Base-by-base conservation (phyloP, 495 filamentous ascomycete genomes). In the Trichoderma parareesei region DNA sequence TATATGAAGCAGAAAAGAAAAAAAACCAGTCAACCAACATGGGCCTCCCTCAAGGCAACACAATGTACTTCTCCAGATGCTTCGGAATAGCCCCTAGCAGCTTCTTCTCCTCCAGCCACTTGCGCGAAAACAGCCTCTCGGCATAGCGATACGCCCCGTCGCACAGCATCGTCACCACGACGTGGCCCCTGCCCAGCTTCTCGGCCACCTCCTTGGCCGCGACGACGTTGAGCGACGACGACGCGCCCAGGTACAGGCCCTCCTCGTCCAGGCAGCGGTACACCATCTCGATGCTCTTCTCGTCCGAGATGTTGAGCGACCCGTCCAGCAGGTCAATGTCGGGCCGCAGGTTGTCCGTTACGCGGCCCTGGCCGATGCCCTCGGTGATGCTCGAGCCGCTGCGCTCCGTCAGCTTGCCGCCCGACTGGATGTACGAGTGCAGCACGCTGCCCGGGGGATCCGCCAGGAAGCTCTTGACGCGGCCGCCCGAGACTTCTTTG, bases 61-160 rank as follows among this genome's bases (percentile, higher is more conserved):
- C 94, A 68, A 96, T 93, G 74, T 98, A 98, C 81, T 89, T 96
- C 74, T 89, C 81, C 71, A 98, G 73, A 72, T 89, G 86, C 77
- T 89, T 82, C 10, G 95, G 94, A 71, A 98, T 88, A n/a, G 90
- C 88, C 40, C 75, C 81, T 41, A 94, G 73, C 69, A 98, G 78
- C 20, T 87, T 88, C 86, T 97, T 98, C 70, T 84, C 83, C 76
- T 87, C 79, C 59, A 98, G 79, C 94, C 94, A 98, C 70, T 87
- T 90, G 69, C 81, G 84, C 11, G 89, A 93, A 79, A 98, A 98
- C 64, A 98, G 75, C 37, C 94, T 80, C 65, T 98, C 94, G 7
- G 94, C 94, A 77, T 98, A 98, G 63, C 95, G 82, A 70, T 98
- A 98, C 5, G 94, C 94, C 38, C 94, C 95, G 70, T 98, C 94